Evolutionary conservation across 192 early-diverging fungal species (phyloP).

Genomic region (Fimicolochytrium jonesii): DNA sequence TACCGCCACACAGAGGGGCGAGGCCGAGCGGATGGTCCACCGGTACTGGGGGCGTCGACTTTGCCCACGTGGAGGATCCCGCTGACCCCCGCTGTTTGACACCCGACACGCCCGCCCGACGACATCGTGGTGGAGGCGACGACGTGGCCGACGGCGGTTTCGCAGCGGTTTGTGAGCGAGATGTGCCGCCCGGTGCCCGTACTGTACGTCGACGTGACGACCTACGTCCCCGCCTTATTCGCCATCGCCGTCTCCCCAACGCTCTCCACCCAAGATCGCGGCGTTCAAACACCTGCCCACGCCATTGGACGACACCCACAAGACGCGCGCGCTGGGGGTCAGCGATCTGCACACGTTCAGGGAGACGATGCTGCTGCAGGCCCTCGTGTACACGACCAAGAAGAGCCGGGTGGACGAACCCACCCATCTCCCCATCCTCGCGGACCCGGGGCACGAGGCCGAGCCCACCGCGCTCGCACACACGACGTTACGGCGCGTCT

Average conservation of each 20-base stretch:
- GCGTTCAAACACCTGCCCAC: neutral
- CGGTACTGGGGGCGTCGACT: too few relatives aligned
- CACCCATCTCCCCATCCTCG: neutral
- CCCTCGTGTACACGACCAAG: constrained; percentile 21
- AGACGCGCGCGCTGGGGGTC: neutral
- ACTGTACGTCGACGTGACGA: constrained; percentile 11
- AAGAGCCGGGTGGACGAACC: constrained; percentile 13
- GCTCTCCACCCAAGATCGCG: neutral
- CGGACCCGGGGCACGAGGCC: neutral
- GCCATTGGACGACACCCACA: neutral
- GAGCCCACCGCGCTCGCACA: neutral
- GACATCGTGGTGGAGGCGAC: too few relatives aligned
- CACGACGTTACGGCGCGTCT: constrained; percentile 7
- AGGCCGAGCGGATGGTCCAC: constrained; percentile 17
- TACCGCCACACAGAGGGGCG: constrained; percentile 20
- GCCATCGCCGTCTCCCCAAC: constrained; percentile 11
- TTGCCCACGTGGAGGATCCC: too few relatives aligned
- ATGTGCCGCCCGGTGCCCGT: too few relatives aligned
- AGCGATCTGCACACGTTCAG: constrained; percentile 4
- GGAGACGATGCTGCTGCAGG: constrained; percentile 1
- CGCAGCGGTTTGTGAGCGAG: constrained; percentile 3
- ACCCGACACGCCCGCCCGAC: too few relatives aligned
- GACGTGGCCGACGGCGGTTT: constrained; percentile 10
- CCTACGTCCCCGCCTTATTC: constrained; percentile 14
- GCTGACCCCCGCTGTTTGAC: too few relatives aligned